Percentiles rank a stretch among this genome's conserved stretches.
phyloP scores from a whole-genome alignment of 345 rosid genomes.

The Corymbia maculata region DNA sequence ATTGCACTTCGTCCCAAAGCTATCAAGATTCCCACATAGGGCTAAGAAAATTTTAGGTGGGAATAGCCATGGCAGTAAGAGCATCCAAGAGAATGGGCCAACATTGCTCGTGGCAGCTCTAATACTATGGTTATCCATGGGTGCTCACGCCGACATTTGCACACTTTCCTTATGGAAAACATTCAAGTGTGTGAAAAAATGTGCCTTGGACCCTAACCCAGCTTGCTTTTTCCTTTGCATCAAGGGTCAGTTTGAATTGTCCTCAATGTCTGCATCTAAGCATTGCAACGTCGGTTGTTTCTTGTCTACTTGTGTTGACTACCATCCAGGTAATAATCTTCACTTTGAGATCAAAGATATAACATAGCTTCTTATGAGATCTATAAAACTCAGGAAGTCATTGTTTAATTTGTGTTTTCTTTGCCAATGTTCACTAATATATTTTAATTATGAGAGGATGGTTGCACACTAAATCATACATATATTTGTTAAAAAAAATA shows the following conservation, averaged over 20 bases:
- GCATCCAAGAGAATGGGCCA: not conserved
- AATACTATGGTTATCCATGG: not conserved
- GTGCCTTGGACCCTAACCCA: not conserved
- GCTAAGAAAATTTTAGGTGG: not conserved
- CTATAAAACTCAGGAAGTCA: not conserved
- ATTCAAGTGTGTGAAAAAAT: not conserved
- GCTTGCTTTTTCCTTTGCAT: not conserved
- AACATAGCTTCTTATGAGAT: not conserved
- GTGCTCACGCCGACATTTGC: not conserved
- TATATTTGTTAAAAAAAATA: not conserved
- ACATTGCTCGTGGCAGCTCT: not conserved
- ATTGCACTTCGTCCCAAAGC: not conserved
- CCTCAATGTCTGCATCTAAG: not conserved
- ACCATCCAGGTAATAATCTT: not conserved
- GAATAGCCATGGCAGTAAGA: not conserved
- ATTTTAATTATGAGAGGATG: not conserved
- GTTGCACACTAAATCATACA: not conserved
- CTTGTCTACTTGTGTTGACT: not conserved
- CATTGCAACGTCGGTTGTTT: not conserved
- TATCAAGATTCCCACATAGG: not conserved
- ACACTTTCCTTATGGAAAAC: not conserved
- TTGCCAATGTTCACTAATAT: not conserved
- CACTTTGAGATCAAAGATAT: not conserved
- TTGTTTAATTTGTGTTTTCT: not conserved
- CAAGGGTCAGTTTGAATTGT: not conserved